Base-by-base conservation (phyloP, 2,329 filamentous ascomycete genomes). In the Alternaria sp. region DNA sequence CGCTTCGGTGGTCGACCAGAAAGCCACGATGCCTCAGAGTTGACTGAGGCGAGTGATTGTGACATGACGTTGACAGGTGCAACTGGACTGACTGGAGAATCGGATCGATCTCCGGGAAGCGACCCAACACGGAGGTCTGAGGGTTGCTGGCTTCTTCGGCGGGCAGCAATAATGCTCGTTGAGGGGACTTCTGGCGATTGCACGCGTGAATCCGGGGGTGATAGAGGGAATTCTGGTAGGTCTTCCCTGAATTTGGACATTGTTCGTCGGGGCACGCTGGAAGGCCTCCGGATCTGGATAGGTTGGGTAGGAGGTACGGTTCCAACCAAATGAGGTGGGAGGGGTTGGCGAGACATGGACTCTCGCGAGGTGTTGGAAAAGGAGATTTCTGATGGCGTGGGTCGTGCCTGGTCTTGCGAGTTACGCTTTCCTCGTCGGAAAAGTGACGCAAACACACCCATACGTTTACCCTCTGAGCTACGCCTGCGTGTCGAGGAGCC, bases 21-120 rank as follows among this genome's bases (percentile, higher is more conserved):
- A 42, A 99, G 87, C 95, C 95, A 99, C 0, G 93, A 97, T 4
- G 86, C 95, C 80, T 99, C 95, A 0, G 93, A 97, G 72, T 97
- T 95, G 58, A 98, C 92, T 0, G 93, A 97, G 2, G 93, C 95
- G 17, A 98, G 83, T 0, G 94, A 98, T 76, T 93, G 90, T 29
- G 93, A 92, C 72, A 93, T 78, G 33, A 74, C 59, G 11, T 72
- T 73, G 21, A 72, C 67, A 11, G 68, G 71, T 34, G 69, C 63
- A n/a, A 64, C 69, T 7, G 76, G 71, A 42, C 72, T 77, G 48
- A 78, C 72, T 0, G 80, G 79, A 9, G 80, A 82, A 46, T 82
- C 80, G 29, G 76, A 80, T 42, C 79, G 77, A 50, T 57, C 57
- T 26, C 63, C 72, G 26, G 67, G 69, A 26, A 70, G 60, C 2